Percentiles rank a stretch among this genome's conserved stretches.
phyloP scores from a whole-genome alignment of 352 stramenopile species.

The Phytophthora crassamura region DNA sequence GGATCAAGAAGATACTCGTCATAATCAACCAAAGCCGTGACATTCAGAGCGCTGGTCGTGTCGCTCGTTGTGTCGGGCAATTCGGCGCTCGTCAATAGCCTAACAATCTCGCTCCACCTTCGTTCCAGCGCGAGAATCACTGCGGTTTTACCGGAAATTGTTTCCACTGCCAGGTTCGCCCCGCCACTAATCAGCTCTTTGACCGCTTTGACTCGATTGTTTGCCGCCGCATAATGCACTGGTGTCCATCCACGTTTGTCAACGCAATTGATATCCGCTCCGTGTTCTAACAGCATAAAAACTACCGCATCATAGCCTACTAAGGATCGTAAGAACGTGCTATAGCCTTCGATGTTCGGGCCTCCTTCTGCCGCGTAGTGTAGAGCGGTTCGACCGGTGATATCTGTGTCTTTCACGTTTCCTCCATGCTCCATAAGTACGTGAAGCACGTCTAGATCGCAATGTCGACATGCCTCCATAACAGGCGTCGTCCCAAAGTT shows the following conservation, averaged over 20 bases:
- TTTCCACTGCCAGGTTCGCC: background rate
- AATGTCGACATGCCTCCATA: constrained; percentile 3
- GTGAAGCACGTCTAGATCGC: background rate
- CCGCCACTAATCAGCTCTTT: constrained; percentile 1
- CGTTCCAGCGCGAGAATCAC: background rate
- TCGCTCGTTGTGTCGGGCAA: background rate
- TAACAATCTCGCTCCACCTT: no score
- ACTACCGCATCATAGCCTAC: background rate
- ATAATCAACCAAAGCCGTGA: background rate
- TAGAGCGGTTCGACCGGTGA: background rate
- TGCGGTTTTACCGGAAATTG: background rate
- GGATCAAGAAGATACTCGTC: constrained; percentile 15
- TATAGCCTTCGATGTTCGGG: no score
- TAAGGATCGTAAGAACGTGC: no score
- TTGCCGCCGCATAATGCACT: constrained; percentile 10
- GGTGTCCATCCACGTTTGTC: constrained; percentile 23
- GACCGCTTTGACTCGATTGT: background rate
- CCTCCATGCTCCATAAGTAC: background rate
- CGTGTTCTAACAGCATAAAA: constrained; percentile 2
- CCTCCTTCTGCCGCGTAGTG: constrained; percentile 9
- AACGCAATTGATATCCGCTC: background rate
- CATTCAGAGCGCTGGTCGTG: background rate
- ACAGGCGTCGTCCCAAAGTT: constrained; percentile 14
- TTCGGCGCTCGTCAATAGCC: background rate
- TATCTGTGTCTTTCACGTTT: background rate